Base-by-base conservation (phyloP, 768 basidiomycete genomes). In the Leccinum boreale region DNA sequence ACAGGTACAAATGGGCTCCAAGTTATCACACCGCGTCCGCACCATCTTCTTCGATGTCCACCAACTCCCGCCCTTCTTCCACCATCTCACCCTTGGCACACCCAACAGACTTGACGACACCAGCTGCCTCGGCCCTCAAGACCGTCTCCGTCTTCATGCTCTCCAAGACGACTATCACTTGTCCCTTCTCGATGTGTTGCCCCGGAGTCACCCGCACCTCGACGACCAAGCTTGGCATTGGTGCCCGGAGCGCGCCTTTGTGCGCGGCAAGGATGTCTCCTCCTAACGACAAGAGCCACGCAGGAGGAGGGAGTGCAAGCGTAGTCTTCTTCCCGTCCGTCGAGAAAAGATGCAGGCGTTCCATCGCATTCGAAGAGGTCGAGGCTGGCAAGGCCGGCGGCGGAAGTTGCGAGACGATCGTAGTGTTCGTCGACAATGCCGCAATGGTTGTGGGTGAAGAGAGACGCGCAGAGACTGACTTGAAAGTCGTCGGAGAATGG, bases 61-160 rank as follows among this genome's bases (percentile, higher is more conserved):
- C 85, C 53, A 94, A 70, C 65, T 92, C 87, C 69, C 78, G 78
- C 5, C 92, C 92, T 67, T 96, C 93, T 62, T 91, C 89, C 0
- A 96, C 93, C 85, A 94, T 92, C 72, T 94, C 90, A 3, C 94
- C 94, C 65, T 89, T 88, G 71, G 76, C 81, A 67, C 91, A 94
- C 14, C 83, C 83, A 14, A 96, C 82, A 47, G 81, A 77, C 64
- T 78, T 85, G 8, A 96, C 86, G 5, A 85, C 75, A 4, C 93
- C 94, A 36, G 81, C 75, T 8, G 75, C 77, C 58, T 85, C 81
- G 14, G 92, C 85, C 54, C 92, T 79, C 61, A 97, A 71, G 44
- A 92, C 89, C 39, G 90, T 95, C 75, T 96, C 94, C 62, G 94
- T 97, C 83, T 98, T 98, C 94, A 97, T 98, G 67, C 94, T 96